Base-by-base conservation (phyloP, 306 rosid genomes). In the Pyrus pyrifolia region DNA sequence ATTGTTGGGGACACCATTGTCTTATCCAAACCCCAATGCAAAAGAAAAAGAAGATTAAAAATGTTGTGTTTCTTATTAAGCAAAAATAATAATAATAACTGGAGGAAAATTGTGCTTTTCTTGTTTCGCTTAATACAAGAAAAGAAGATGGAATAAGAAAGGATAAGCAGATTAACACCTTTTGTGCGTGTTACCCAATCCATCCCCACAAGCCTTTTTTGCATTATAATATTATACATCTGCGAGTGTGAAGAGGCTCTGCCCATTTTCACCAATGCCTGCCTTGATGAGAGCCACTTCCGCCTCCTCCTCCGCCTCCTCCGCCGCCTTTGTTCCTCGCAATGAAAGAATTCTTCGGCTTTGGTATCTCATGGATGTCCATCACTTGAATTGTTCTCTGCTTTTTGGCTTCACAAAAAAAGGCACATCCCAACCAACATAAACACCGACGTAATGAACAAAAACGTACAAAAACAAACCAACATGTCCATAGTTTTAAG, bases 381-480 rank as follows among this genome's bases (percentile, higher is more conserved):
- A 96, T 96, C 87, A 96, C 99, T 81, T 96, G 99, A 81, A 96
- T 91, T 27, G 97, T 96, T 85, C 99, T 91, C 85, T 96, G 98
- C 93, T 57, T 92, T 87, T 96, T 96, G 33, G 99, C 99, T 96
- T 88, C 86, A 88, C 74, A 44, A 58, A 78, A 76, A 15, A 69
- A 80, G 58, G 22, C 67, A 82, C 71, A 46, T 49, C 66, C 12
- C 23, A 40, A 72, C 85, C 83, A 87, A 88, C 18, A 33, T 19
- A 19, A 35, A 66, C 29, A 1, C 72, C 76, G 42, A 71, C 2
- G 25, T 45, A 15, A 71, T 22, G 2, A 66, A 65, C 38, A 22
- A 40, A 60, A 58, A 8, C 35, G 6, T 57, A n/a, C 10, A 29
- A 65, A 67, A 7, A 17, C 53, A 25, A 58, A 45, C 51, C 72